Evolutionary conservation across 2,329 filamentous ascomycete species (phyloP), one percentile per base, ranked within the genome.

Genomic region (Exophiala mesophila): DNA sequence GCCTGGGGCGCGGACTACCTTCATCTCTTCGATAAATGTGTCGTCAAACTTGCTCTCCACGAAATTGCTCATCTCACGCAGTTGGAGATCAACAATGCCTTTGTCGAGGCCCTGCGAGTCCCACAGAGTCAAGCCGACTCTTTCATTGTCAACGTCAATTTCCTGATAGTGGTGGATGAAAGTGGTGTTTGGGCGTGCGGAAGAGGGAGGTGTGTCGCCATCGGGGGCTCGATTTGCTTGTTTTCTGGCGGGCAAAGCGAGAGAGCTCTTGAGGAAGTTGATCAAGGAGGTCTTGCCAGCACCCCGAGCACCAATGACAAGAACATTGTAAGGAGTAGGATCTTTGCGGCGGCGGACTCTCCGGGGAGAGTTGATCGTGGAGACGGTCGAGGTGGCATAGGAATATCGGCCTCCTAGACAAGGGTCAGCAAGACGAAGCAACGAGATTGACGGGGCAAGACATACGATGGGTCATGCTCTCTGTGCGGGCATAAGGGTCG

Each of bases 41-140:
- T 98, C 92, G 63, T 98, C 90, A 56, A 98, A 98, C 65, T 97
- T 97, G 71, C 85, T 90, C 71, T 98, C 92, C 46, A 98, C 72
- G 68, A 98, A 98, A 6, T 83, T 77, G 23, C 85, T 83, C 72
- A 97, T 89, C 62, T 94, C 88, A 48, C 89, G 81, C 53, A 98
- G 73, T 66, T 98, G 92, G 53, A 97, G 77, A 63, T 97, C 92
- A 38, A 96, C 88, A 24, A 97, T 79, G 57, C 87, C 92, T 74
- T 90, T 94, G 67, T 98, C 90, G 41, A 98, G 69, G 1, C 92
- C 92, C 58, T 92, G 83, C 1, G 92, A 97, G 63, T 98, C 92
- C 92, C 92, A 98, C 21, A 98, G 69, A 1, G 92, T 98, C 53
- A 98, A 69, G 6, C 92, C 92, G 35, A 98, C 78, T 38, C 90